These are phyloP conservation scores for Podila clonocystis DNA, from an alignment of 192 early-diverging fungal species.

Conservation along the genomic window DNA sequence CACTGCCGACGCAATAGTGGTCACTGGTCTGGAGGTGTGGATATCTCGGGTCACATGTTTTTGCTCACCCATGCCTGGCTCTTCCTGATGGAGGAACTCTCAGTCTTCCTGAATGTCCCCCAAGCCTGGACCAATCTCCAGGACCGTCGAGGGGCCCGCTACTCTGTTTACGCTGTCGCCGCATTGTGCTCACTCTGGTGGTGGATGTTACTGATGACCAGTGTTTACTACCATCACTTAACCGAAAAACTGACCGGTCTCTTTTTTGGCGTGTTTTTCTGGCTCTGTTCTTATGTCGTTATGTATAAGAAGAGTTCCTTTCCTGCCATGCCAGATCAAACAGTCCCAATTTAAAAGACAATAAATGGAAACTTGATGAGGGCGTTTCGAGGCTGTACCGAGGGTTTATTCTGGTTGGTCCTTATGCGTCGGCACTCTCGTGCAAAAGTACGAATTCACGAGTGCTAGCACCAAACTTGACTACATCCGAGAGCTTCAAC, in stretches of 20 bases:
- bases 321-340: slow-evolving; percentile 43
- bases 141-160: slow-evolving; percentile 11
- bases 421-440: slow-evolving; percentile 60
- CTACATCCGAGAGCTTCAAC: slow-evolving; percentile 80
- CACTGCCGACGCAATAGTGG: slow-evolving; percentile 65
- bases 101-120: slow-evolving; percentile 45
- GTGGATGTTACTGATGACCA: slow-evolving; percentile 80
- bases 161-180: slow-evolving; percentile 50
- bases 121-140: slow-evolving; percentile 12
- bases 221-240: slow-evolving; percentile 81
- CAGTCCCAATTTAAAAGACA: slow-evolving; percentile 7
- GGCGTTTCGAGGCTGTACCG: too few species aligned
- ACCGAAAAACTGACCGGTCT: slow-evolving; percentile 76
- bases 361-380: background rate
- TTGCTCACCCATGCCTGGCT: slow-evolving; percentile 80
- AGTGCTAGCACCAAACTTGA: slow-evolving; percentile 92
- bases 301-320: slow-evolving; percentile 28
- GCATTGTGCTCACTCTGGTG: slow-evolving; percentile 73
- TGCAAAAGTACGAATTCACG: slow-evolving; percentile 92
- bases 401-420: background rate
- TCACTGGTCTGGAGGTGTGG: slow-evolving; percentile 80
- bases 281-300: slow-evolving; percentile 62
- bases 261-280: slow-evolving; percentile 74
- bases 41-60: slow-evolving; percentile 91
- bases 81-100: slow-evolving; percentile 76